These are phyloP conservation scores for Acephala macrosclerotiorum DNA, from an alignment of 2,329 filamentous ascomycete genomes.

Conservation along the genomic window DNA sequence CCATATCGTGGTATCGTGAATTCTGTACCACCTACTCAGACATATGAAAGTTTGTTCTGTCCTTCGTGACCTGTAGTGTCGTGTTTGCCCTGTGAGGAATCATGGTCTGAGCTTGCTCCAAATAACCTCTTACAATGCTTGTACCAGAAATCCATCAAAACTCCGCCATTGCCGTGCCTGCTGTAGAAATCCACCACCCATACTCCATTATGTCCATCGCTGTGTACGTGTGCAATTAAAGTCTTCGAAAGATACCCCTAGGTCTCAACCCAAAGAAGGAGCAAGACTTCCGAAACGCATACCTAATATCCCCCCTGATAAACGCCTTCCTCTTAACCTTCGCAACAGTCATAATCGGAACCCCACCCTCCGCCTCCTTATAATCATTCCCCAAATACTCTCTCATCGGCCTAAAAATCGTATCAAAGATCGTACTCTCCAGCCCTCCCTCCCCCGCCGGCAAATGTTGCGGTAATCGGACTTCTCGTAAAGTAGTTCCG, in stretches of 20 bases:
- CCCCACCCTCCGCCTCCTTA: constrained; percentile 21
- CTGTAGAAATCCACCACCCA: background rate
- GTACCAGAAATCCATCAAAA: background rate
- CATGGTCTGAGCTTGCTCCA: background rate
- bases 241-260: constrained; percentile 35
- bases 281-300: constrained; percentile 39
- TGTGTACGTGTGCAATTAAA: constrained; percentile 23
- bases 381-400: constrained; percentile 39
- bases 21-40: background rate
- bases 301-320: constrained; percentile 39
- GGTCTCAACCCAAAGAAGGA: constrained; percentile 37
- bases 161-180: background rate
- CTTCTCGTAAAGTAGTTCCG: constrained; percentile 34
- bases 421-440: constrained; percentile 24
- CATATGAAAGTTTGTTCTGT: background rate
- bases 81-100: background rate
- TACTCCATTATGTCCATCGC: background rate
- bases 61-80: background rate
- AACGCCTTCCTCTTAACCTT: constrained; percentile 42
- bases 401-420: constrained; percentile 36
- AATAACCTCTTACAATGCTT: background rate
- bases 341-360: constrained; percentile 37
- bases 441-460: constrained; percentile 20
- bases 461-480: constrained; percentile 15
- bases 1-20: background rate